A percentile compares a stretch with the other conserved stretches of the same genome.
Evolutionary conservation across 345 rosid species (phyloP).

Genomic region (Streptanthus diversifolius): DNA sequence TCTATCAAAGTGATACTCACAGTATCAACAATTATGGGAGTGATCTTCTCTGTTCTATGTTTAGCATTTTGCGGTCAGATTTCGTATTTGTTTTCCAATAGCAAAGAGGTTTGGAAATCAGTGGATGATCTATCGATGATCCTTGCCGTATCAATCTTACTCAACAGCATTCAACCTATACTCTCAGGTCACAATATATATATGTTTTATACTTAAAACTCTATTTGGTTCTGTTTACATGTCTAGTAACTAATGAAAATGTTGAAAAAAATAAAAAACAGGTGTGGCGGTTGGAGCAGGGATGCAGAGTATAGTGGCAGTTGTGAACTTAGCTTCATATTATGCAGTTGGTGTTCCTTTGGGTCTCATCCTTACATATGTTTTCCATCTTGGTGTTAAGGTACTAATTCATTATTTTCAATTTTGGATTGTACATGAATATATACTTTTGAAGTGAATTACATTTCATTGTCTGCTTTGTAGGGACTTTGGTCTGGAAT

Average conservation of each 20-base stretch:
- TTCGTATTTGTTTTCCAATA: conserved; percentile 39
- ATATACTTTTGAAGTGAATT: neutral
- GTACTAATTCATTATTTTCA: conserved; percentile 10
- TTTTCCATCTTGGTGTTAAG: conserved; percentile 48
- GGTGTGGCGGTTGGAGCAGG: conserved; percentile 87
- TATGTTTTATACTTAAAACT: neutral
- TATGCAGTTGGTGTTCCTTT: conserved; percentile 61
- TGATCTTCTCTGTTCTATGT: conserved; percentile 39
- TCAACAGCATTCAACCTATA: conserved; percentile 49
- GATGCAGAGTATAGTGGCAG: conserved; percentile 55
- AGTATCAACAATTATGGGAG: conserved; percentile 41
- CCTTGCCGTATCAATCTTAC: conserved; percentile 44
- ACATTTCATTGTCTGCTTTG: neutral
- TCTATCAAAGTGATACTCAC: conserved; percentile 41
- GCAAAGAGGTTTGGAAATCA: conserved; percentile 30
- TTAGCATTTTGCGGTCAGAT: conserved; percentile 39
- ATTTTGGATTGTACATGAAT: neutral
- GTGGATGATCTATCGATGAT: conserved; percentile 42
- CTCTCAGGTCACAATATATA: conserved; percentile 38
- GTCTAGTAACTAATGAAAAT: neutral
- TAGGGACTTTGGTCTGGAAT: conserved; percentile 66
- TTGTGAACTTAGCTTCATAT: conserved; percentile 52
- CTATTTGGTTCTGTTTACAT: neutral
- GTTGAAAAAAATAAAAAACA: conserved; percentile 12
- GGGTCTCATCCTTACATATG: conserved; percentile 59